These are phyloP conservation scores for Aspergillus fumigatus DNA, from an alignment of 2,329 filamentous ascomycete genomes.

Conservation along the genomic window DNA sequence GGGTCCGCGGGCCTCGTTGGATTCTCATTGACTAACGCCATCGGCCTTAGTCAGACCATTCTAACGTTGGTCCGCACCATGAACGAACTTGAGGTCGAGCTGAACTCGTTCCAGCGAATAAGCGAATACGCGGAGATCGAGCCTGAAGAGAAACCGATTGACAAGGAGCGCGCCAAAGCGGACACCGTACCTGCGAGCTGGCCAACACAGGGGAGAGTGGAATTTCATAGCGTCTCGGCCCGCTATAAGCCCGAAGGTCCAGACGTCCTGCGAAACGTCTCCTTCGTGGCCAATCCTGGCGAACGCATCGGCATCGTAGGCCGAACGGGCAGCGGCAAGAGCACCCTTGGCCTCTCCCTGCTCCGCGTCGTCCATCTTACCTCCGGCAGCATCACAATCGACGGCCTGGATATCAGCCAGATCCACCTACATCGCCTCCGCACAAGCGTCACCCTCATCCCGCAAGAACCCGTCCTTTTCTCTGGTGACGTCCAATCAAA, in stretches of 20 bases:
- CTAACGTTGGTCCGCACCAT: conserved; percentile 49
- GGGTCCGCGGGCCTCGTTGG: conserved; percentile 52
- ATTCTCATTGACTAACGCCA: conserved; percentile 55
- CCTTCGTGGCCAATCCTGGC: conserved; percentile 19
- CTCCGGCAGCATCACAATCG: conserved; percentile 51
- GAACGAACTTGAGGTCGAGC: conserved; percentile 55
- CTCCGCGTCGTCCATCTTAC: conserved; percentile 51
- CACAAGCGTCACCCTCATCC: conserved; percentile 54
- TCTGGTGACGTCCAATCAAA: conserved; percentile 56
- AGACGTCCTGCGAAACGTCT: conserved; percentile 21
- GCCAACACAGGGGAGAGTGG: conserved; percentile 20
- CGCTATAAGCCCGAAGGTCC: conserved; percentile 19
- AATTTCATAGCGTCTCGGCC: conserved; percentile 22
- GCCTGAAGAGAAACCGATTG: conserved; percentile 17
- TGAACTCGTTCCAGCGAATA: conserved; percentile 38
- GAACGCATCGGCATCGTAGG: conserved; percentile 26
- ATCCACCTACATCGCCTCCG: conserved; percentile 50
- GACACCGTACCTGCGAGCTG: conserved; percentile 17
- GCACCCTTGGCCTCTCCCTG: conserved; percentile 49
- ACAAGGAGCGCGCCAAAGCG: conserved; percentile 3
- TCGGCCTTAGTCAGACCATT: conserved; percentile 51
- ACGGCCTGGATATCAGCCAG: conserved; percentile 53
- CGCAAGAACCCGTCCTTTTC: conserved; percentile 57
- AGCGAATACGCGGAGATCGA: conserved; percentile 22
- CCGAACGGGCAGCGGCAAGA: conserved; percentile 32